Evolutionary conservation across 2,329 filamentous ascomycete species (phyloP), one percentile per base, ranked within the genome.

Genomic region (Ceratocystis harringtonii): DNA sequence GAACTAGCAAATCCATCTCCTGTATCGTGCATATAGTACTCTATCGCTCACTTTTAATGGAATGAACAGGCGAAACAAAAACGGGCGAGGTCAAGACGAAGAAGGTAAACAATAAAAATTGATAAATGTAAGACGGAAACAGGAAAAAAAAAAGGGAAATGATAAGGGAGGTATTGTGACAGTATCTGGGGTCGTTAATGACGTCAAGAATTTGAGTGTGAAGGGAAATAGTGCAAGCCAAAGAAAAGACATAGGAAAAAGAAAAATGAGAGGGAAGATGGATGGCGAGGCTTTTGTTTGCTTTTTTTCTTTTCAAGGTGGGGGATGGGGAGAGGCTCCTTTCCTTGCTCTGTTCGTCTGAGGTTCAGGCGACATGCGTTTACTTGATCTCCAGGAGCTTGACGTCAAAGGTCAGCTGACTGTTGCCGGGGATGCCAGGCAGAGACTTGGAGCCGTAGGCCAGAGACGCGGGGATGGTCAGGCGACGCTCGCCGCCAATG

Each of bases 361-460:
- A 50, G 44, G 12, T 32, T 17, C 22, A 22, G 19, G 36, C 36
- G 36, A 41, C 3, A 43, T 17, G 36, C 22, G 66, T 77, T 80
- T 86, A 92, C 81, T 91, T 91, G 77, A 91, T 89, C 76, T 88
- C 86, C 65, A 92, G 78, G 64, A 92, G 80, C 82, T 92, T 94
- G 72, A 94, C 82, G 75, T 99, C 95, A 76, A 99, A 99, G 74
- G 88, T 84, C 75, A 99, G 79, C 70, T 87, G 90, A 75, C 90
- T 92, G 84, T 97, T 96, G 71, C 81, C 83, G 28, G 94, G 94
- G 71, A 99, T 97, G 70, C 88, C 91, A 62, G 90, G 88, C 28
- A 89, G 77, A 68, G 82, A 80, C 79, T 89, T 88, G 78, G 84
- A 91, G 77, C 95, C 94, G 76, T 99, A 99, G 72, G 88, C 95